Evolutionary conservation across 768 basidiomycete genomes (phyloP).

Genomic region (Hortiboletus campestris): DNA sequence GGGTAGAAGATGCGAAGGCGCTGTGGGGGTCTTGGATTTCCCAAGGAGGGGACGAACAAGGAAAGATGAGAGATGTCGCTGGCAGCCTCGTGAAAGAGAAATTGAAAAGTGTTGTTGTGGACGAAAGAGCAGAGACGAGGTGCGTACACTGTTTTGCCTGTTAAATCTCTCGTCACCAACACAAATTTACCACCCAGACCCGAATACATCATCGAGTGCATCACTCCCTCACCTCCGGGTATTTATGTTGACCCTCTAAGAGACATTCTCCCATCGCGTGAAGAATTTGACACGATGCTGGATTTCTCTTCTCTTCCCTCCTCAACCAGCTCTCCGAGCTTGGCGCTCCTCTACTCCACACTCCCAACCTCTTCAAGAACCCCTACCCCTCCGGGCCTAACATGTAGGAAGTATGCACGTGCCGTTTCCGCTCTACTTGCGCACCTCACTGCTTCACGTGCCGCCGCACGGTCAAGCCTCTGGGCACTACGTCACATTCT

Average conservation of each 20-base stretch:
- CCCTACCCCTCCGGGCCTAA: constrained; percentile 4
- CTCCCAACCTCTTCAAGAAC: constrained; percentile 45
- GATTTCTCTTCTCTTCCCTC: constrained; percentile 39
- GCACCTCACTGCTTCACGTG: constrained; percentile 56
- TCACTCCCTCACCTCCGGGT: constrained; percentile 36
- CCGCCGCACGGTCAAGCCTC: constrained; percentile 52
- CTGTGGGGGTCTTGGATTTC: constrained; percentile 34
- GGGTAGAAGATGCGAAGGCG: constrained; percentile 21
- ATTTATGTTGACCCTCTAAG: constrained; percentile 39
- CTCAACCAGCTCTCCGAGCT: constrained; percentile 48
- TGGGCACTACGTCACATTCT: constrained; percentile 74
- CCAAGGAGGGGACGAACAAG: constrained; percentile 10
- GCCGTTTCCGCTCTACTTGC: constrained; percentile 54
- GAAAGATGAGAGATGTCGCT: constrained; percentile 25
- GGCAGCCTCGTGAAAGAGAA: constrained; percentile 39
- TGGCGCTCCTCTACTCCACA: constrained; percentile 59
- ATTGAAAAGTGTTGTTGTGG: constrained; percentile 42
- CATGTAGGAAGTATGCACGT: constrained; percentile 53
- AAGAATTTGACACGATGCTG: constrained; percentile 48
- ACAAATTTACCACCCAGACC: constrained; percentile 34
- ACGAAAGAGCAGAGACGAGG: constrained; percentile 34
- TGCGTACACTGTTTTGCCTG: constrained; percentile 16
- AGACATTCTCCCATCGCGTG: constrained; percentile 52
- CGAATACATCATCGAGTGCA: constrained; percentile 42
- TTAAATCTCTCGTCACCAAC: neutral